Percentiles rank a stretch among this genome's conserved stretches.
Conservation (phyloP, 345 rosid genomes). For the Citrus mangshanensis region DNA sequence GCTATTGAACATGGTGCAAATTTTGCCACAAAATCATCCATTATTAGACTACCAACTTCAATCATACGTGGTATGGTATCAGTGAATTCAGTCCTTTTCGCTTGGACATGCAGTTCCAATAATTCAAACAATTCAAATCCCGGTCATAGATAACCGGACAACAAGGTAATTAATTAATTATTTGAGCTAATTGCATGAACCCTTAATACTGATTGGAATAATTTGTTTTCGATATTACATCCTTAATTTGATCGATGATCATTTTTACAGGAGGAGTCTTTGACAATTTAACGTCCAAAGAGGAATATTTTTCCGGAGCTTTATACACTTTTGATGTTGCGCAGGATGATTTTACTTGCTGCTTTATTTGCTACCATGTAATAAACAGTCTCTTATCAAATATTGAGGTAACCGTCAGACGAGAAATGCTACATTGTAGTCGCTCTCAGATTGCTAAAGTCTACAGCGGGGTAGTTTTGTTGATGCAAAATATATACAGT, state of each 20-base stretch:
- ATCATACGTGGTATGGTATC: slow-evolving; percentile 5
- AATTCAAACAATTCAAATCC: slow-evolving; percentile 40
- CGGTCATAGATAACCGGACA: slow-evolving; percentile 28
- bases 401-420: too few species aligned
- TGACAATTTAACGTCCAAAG: slow-evolving; percentile 36
- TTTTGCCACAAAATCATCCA: slow-evolving; percentile 27
- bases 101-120: slow-evolving; percentile 37
- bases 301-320: slow-evolving; percentile 34
- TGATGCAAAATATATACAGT: slow-evolving; percentile 32
- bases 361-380: slow-evolving; percentile 28
- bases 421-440: too few species aligned
- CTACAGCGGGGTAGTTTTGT: too few species aligned
- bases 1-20: slow-evolving; percentile 21
- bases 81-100: slow-evolving; percentile 35
- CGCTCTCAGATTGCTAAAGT: too few species aligned
- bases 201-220: not conserved
- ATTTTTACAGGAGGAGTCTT: slow-evolving; percentile 27
- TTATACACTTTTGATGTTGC: slow-evolving; percentile 49
- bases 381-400: slow-evolving; percentile 8
- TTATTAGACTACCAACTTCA: slow-evolving; percentile 13
- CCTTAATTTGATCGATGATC: not conserved
- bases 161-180: slow-evolving; percentile 28
- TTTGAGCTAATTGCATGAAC: not conserved
- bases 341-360: slow-evolving; percentile 44
- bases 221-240: not conserved